Evolutionary conservation across 768 basidiomycete species (phyloP), one percentile per base, ranked within the genome.

Genomic region (Auricularia sp.): DNA sequence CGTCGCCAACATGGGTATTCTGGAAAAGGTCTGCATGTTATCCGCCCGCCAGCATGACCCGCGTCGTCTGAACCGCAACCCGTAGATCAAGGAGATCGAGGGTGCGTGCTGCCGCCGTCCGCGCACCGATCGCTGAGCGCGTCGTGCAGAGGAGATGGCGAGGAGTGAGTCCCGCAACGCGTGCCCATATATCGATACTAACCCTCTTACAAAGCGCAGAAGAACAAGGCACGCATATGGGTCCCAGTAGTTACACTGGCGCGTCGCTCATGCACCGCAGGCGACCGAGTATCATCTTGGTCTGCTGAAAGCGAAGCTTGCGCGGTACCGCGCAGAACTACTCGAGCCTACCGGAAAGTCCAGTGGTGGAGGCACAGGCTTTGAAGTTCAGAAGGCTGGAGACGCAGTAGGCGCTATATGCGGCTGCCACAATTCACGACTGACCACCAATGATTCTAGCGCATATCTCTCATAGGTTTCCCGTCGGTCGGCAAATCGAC

Each of bases 401-500:
- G 77, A 59, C 34, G 77, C 76, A 45, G 42, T 74, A 67, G 5
- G n/a, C 16, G 13, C 36, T 35, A 13, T 11, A 59, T 54, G 39
- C 10, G 14, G 39, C 39, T 42, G 45, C 16, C 18, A 14, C 7
- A 61, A 51, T 8, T 21, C 56, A 34, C 24, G 14, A 33, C 24
- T 24, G 34, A 13, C 34, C 24, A 21, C 10, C 24, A n/a, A 24
- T 33, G 10, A 6, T 59, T 24, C 24, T 18, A 59, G 56, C 80
- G 93, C 71, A 89, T 95, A 29, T 92, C 93, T 24, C 78, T 97
- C 64, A 97, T 97, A 58, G 95, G 96, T 8, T 97, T 98, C 76
- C 96, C 95, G 0, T 96, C 94, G 4, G 94, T 97, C 59, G 96
- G 95, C 71, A 81, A 98, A 86, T 96, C 93, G 8, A 98, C 97